Evolutionary conservation across 257 asterid species (phyloP).

Genomic region (Solanum ahanhuiri): DNA sequence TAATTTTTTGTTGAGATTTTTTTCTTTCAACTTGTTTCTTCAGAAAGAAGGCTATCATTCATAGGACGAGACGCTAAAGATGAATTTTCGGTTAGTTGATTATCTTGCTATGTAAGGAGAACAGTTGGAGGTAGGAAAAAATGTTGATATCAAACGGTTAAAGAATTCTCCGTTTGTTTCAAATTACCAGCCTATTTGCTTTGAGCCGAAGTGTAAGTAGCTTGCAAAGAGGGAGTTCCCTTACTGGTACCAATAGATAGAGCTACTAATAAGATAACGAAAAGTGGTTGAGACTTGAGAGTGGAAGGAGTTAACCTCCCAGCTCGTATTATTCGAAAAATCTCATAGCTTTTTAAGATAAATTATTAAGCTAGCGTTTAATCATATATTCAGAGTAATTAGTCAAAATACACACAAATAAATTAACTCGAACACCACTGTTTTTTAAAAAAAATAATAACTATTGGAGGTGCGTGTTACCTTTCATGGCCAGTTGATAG

Average conservation of each 20-base stretch:
- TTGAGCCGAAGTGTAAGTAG: not conserved
- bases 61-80: not conserved
- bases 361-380: no score
- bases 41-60: not conserved
- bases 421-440: no score
- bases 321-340: no score
- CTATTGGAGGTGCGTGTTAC: no score
- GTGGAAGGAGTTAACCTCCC: no score
- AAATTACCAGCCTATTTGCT: not conserved
- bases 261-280: not conserved
- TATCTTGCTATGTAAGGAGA: rapidly evolving
- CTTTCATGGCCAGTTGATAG: conserved; percentile 5
- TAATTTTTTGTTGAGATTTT: not conserved
- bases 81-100: not conserved
- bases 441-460: no score
- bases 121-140: rapidly evolving
- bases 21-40: not conserved
- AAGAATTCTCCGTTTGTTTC: no score
- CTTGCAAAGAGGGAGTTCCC: not conserved
- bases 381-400: no score
- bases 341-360: no score
- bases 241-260: not conserved
- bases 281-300: no score
- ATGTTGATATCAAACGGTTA: no score
- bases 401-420: no score